Evolutionary conservation across 1,139 yeast genomes (phyloP).

Genomic region (Pichia sp.): DNA sequence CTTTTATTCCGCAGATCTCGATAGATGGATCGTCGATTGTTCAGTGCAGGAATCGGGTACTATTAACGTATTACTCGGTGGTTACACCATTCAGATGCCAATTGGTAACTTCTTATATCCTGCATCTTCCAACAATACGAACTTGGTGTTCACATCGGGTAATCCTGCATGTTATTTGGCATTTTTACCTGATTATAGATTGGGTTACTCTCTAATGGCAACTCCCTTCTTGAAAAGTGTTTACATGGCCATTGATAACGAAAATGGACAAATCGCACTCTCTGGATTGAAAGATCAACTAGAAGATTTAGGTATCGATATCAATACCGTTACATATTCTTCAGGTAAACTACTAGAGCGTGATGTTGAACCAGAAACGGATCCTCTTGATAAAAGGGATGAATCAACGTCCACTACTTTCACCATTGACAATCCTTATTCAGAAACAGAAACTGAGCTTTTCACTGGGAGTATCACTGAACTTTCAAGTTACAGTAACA

Average conservation of each 20-base stretch:
- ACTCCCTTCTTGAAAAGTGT: slow-evolving; percentile 48
- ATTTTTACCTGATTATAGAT: slow-evolving; percentile 41
- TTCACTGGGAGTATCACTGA: too few species aligned
- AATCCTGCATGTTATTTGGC: slow-evolving; percentile 54
- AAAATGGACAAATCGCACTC: slow-evolving; percentile 49
- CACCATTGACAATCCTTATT: too few species aligned
- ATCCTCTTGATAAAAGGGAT: not conserved
- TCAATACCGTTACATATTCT: not conserved
- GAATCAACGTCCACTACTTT: too few species aligned
- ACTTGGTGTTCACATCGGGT: slow-evolving; percentile 48
- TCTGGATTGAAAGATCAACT: slow-evolving; percentile 32
- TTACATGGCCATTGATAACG: slow-evolving; percentile 65
- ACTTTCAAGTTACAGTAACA: not conserved
- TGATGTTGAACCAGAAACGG: not conserved
- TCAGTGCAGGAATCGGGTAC: slow-evolving; percentile 45
- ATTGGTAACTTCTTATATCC: slow-evolving; percentile 41
- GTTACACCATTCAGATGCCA: slow-evolving; percentile 46
- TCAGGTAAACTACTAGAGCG: not conserved
- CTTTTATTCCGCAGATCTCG: slow-evolving; percentile 42
- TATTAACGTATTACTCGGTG: slow-evolving; percentile 48
- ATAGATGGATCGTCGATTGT: slow-evolving; percentile 66
- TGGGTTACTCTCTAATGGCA: slow-evolving; percentile 58
- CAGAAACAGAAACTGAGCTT: too few species aligned
- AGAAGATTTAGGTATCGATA: slow-evolving; percentile 9
- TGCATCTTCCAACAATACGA: slow-evolving; percentile 29